Percentiles rank a stretch among this genome's conserved stretches.
Conservation (phyloP, 352 stramenopile species). For the Plasmopara viticola region DNA sequence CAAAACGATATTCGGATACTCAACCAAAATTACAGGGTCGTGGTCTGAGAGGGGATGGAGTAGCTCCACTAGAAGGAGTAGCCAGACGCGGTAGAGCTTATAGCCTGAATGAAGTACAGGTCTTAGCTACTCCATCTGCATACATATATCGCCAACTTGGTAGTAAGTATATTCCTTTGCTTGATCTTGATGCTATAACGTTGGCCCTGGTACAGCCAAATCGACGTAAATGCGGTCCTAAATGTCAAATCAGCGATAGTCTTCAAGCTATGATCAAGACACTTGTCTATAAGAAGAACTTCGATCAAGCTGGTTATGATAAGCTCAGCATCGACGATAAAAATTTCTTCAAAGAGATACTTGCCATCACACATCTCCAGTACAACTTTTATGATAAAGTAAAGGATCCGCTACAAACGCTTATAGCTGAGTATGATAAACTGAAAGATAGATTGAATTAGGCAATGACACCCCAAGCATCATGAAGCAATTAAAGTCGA, state of each 20-base stretch:
- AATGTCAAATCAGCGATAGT: constrained; percentile 7
- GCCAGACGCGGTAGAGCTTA: not conserved
- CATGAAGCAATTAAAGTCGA: constrained; percentile 12
- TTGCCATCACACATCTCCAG: constrained; percentile 7
- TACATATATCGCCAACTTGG: not conserved
- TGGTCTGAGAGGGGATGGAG: not conserved
- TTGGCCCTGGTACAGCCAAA: no score
- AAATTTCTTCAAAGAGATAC: constrained; percentile 12
- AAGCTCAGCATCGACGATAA: constrained; percentile 12
- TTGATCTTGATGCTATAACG: not conserved
- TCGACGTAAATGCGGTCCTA: not conserved
- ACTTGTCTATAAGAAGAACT: constrained; percentile 4
- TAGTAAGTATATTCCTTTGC: not conserved
- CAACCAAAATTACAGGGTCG: not conserved
- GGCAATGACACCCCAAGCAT: not conserved
- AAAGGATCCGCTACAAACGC: constrained; percentile 1
- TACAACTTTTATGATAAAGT: not conserved
- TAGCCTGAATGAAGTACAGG: not conserved
- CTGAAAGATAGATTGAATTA: not conserved
- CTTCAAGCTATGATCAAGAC: constrained; percentile 10
- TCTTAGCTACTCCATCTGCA: not conserved
- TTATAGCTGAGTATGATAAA: constrained; percentile 7
- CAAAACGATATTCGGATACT: no score
- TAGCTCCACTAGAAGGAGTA: not conserved
- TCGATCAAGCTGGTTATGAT: constrained; percentile 14